Conservation (phyloP, 345 rosid species). For the Alliaria petiolata region DNA sequence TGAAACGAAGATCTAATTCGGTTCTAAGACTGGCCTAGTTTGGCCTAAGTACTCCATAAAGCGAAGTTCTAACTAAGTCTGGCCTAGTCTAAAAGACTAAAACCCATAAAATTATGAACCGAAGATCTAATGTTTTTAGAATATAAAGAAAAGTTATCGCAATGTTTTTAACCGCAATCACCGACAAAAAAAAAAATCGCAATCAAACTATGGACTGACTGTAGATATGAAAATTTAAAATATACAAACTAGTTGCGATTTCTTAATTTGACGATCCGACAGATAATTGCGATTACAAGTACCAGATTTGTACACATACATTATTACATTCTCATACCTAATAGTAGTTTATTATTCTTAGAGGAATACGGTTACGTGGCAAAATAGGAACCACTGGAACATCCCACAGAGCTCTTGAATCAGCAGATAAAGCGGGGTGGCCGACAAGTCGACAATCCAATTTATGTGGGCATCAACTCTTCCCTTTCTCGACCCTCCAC, state of each 20-base stretch:
- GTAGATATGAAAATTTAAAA: no score
- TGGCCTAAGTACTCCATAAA: no score
- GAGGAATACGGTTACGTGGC: constrained; percentile 33
- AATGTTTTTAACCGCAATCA: no score
- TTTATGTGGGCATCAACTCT: constrained; percentile 50
- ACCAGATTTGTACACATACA: constrained; percentile 18
- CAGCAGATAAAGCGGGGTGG: constrained; percentile 61
- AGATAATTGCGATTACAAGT: not conserved
- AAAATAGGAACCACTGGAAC: constrained; percentile 12
- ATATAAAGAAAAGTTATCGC: no score
- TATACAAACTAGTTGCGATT: not conserved
- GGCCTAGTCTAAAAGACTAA: no score
- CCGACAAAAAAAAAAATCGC: no score
- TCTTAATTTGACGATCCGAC: not conserved
- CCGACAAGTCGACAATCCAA: constrained; percentile 73
- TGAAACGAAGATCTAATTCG: no score
- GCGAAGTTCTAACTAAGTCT: no score
- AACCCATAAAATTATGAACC: no score
- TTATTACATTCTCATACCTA: constrained; percentile 11
- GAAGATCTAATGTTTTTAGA: no score
- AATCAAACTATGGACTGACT: no score
- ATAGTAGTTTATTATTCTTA: constrained; percentile 7
- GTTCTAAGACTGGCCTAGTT: no score
- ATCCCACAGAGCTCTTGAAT: constrained; percentile 15
- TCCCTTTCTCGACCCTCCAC: constrained; percentile 37